Evolutionary conservation across 176 grass and related monocot genomes (phyloP), one percentile per base, ranked within the genome.

Genomic region (Tillandsia fasciculata): DNA sequence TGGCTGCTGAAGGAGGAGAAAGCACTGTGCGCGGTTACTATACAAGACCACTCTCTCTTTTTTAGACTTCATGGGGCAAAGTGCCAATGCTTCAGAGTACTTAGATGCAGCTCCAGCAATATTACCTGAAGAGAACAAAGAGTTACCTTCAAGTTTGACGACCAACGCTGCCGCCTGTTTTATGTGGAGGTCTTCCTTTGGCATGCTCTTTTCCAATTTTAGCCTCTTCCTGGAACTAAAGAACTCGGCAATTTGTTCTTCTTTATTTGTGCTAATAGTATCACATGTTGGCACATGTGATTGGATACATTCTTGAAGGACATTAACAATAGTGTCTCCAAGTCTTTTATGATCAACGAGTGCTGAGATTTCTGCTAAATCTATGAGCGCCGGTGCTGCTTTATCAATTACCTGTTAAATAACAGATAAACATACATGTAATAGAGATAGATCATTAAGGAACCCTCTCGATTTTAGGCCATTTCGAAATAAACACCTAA

Each of bases 71-170:
- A 90, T 92, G 72, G 94, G 94, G 76, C 89, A 99, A 11, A 99
- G 74, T 15, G 78, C 80, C 12, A 99, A 83, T 76, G 94, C 94
- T 99, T 93, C 94, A 49, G 94, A 90, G 75, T 99, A 99, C 64
- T 99, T 99, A 26, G 69, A 86, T 52, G 87, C 87, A 63, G 94
- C 94, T 72, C 94, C 89, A 74, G 76, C 77, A 70, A 99, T 99
- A 74, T 90, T 92, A 48, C 94, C 90, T 48, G 90, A 93, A 68
- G 94, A 99, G 68, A 99, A 99, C 70, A 99, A 61, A 27, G 94
- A 99, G 73, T 99, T 99, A 11, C 94, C 94, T 93, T 99, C 94
- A 48, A 99, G 86, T 71, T 99, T 99, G 29, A 99, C 86, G 77
- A 99, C 94, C 83, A 99, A 78, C 51, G 94, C 86, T 51, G 94